Percentiles rank a stretch among this genome's conserved stretches.
These are phyloP conservation scores for Talaromyces funiculosus DNA, from an alignment of 2,329 filamentous ascomycete genomes.

Conservation along the genomic window DNA sequence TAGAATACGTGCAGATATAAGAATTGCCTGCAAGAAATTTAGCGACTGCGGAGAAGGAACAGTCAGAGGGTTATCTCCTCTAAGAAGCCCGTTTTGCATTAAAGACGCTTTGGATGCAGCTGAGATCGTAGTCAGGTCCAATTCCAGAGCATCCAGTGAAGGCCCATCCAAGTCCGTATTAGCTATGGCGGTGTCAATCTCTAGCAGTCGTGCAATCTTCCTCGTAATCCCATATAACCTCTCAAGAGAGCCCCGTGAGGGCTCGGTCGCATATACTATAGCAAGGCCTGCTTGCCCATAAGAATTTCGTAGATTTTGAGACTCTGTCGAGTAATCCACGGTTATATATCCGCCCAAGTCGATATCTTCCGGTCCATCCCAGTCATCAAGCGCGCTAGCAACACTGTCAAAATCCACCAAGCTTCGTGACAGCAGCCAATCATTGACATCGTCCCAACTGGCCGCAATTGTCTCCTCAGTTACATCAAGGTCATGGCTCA, in stretches of 20 bases:
- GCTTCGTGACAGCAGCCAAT: slow-evolving; percentile 54
- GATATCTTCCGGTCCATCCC: slow-evolving; percentile 56
- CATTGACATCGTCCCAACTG: slow-evolving; percentile 55
- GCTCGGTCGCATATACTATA: slow-evolving; percentile 51
- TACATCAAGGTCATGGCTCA: slow-evolving; percentile 30
- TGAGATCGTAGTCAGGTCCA: slow-evolving; percentile 28
- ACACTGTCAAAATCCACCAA: slow-evolving; percentile 46
- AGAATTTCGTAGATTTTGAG: not conserved
- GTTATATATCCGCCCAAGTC: slow-evolving; percentile 52
- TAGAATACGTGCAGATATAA: slow-evolving; percentile 38
- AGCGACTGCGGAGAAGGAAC: slow-evolving; percentile 34
- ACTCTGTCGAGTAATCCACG: slow-evolving; percentile 19
- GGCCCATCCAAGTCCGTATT: slow-evolving; percentile 20
- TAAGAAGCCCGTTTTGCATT: slow-evolving; percentile 37
- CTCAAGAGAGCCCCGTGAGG: slow-evolving; percentile 41
- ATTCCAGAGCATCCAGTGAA: slow-evolving; percentile 25
- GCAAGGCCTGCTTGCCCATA: slow-evolving; percentile 57
- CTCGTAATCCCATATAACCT: slow-evolving; percentile 46
- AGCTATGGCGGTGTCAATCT: slow-evolving; percentile 42
- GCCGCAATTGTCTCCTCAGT: slow-evolving; percentile 22
- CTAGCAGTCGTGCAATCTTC: slow-evolving; percentile 47
- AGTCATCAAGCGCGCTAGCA: slow-evolving; percentile 48
- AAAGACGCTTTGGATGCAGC: slow-evolving; percentile 37
- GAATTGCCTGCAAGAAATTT: slow-evolving; percentile 36
- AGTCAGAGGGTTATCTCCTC: slow-evolving; percentile 38